Percentiles rank a stretch among this genome's conserved stretches.
phyloP scores from a whole-genome alignment of 2,329 filamentous ascomycete genomes.

The Salinomyces thailandicus region DNA sequence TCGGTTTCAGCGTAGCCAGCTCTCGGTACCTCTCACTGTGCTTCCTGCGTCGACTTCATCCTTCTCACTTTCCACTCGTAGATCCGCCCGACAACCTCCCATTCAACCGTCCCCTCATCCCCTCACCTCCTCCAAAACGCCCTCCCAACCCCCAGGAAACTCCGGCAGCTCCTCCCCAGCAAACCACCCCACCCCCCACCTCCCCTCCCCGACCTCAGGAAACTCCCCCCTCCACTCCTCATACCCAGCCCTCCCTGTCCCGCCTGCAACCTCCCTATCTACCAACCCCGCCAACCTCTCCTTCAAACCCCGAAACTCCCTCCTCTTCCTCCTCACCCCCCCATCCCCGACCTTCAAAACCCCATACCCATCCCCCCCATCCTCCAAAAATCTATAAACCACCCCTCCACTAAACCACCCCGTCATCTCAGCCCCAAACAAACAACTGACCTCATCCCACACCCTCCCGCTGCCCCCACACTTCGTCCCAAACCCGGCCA shows the following conservation, averaged over 20 bases:
- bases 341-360: constrained; percentile 4
- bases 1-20: too few relatives aligned
- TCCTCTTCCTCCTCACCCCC: constrained; percentile 4
- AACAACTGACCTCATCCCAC: constrained; percentile 14
- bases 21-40: too few relatives aligned
- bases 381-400: constrained; percentile 11
- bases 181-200: constrained; percentile 1
- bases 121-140: constrained; percentile 5
- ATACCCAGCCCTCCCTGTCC: too few relatives aligned
- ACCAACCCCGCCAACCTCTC: constrained; percentile 6
- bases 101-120: too few relatives aligned
- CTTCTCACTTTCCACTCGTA: too few relatives aligned
- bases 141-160: constrained; percentile 3
- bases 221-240: constrained; percentile 13
- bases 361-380: constrained; percentile 7
- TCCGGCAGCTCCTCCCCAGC: constrained; percentile 2
- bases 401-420: constrained; percentile 15
- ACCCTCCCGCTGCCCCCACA: constrained; percentile 5
- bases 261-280: too few relatives aligned
- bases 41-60: too few relatives aligned
- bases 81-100: too few relatives aligned
- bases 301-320: constrained; percentile 7
- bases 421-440: constrained; percentile 16
- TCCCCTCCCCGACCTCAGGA: constrained; percentile 1
- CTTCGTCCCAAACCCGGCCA: constrained; percentile 11